Conservation (phyloP, 2,329 filamentous ascomycete species). For the Chaetothyriales sp. region DNA sequence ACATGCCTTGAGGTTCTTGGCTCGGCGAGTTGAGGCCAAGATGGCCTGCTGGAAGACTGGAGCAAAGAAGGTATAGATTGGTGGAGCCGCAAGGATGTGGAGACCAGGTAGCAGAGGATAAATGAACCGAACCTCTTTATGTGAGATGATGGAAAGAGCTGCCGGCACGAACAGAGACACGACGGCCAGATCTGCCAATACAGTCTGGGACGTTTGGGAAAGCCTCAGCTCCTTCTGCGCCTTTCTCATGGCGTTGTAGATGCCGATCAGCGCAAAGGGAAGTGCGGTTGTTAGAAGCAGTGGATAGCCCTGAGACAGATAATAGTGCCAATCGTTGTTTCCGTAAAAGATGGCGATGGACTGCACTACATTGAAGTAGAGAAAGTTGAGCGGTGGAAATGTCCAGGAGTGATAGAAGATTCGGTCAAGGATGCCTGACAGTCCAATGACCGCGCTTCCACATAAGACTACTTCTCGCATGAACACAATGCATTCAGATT, state of each 20-base stretch:
- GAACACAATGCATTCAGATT: conserved; percentile 25
- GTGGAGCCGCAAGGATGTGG: conserved; percentile 62
- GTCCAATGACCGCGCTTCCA: conserved; percentile 42
- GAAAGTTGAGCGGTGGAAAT: conserved; percentile 73
- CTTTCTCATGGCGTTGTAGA: conserved; percentile 40
- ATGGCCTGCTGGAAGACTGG: conserved; percentile 23
- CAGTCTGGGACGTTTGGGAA: conserved; percentile 4
- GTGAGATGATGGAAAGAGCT: conserved; percentile 63
- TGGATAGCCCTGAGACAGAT: conserved; percentile 76
- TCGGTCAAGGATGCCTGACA: conserved; percentile 57
- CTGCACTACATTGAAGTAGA: conserved; percentile 82
- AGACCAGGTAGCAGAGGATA: conserved; percentile 83
- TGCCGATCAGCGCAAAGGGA: conserved; percentile 56
- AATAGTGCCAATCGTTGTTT: conserved; percentile 81
- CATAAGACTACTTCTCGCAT: conserved; percentile 52
- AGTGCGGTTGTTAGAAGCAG: conserved; percentile 71
- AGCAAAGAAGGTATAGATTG: conserved; percentile 34
- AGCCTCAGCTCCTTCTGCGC: conserved; percentile 10
- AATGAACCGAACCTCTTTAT: conserved; percentile 96
- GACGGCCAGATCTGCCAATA: conserved; percentile 42
- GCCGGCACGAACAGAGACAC: conserved; percentile 47
- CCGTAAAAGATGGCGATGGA: conserved; percentile 89
- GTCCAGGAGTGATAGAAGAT: conserved; percentile 76
- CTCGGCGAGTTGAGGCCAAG: conserved; percentile 18
- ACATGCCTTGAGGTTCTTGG: conserved; percentile 32